phyloP scores from a whole-genome alignment of 352 stramenopile species.

The Pythium oligandrum region DNA sequence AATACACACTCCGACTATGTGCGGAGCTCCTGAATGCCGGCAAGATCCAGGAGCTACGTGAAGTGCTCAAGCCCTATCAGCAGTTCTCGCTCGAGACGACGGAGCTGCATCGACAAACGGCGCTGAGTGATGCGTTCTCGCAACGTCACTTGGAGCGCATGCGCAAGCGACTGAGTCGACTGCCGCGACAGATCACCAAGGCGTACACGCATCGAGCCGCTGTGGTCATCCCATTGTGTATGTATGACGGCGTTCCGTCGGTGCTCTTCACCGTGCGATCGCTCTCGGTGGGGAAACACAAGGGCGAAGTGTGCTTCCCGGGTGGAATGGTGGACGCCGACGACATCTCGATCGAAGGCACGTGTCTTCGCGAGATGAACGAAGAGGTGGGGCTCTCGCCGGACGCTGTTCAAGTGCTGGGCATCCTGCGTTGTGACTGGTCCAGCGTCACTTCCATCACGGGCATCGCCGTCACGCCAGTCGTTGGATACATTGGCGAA shows the following conservation, averaged over 20 bases:
- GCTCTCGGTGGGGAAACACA: conserved; percentile 89
- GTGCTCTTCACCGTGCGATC: conserved; percentile 96
- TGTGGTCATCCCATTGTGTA: conserved; percentile 96
- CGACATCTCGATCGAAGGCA: conserved; percentile 92
- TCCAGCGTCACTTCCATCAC: conserved; percentile 92
- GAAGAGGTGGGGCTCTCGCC: conserved; percentile 93
- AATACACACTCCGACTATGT: conserved; percentile 77
- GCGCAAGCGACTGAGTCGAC: conserved; percentile 91
- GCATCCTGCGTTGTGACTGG: conserved; percentile 96
- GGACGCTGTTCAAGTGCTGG: conserved; percentile 88
- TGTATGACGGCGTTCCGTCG: conserved; percentile 92
- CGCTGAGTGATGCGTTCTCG: conserved; percentile 73
- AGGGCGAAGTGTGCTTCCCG: conserved; percentile 96
- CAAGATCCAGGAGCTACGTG: conserved; percentile 65
- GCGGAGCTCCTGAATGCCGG: conserved; percentile 67
- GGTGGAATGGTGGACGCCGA: conserved; percentile 93
- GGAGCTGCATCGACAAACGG: conserved; percentile 26
- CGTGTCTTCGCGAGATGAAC: conserved; percentile 97
- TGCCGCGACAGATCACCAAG: conserved; percentile 93
- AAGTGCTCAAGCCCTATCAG: conserved; percentile 74
- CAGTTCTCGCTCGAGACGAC: conserved; percentile 16
- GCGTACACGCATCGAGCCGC: conserved; percentile 88
- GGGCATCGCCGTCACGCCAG: conserved; percentile 96
- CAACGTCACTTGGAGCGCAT: conserved; percentile 89
- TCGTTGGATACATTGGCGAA: conserved; percentile 95